These are phyloP conservation scores for Agrocybe chaxingu DNA, from an alignment of 768 basidiomycete genomes.

Conservation along the genomic window DNA sequence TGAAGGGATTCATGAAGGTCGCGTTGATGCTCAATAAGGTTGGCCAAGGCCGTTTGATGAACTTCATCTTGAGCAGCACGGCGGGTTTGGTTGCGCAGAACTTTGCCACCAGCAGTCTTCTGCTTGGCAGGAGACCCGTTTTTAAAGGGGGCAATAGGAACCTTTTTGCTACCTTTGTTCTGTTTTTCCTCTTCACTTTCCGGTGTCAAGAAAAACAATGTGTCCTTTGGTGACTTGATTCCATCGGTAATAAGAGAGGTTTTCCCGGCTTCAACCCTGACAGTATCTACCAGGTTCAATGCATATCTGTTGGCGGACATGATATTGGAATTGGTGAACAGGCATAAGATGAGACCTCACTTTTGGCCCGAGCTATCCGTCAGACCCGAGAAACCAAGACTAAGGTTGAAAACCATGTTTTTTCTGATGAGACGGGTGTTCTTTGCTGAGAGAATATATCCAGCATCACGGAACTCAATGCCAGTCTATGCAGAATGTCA, in stretches of 20 bases:
- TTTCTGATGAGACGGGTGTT: slow-evolving; percentile 66
- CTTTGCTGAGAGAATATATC: slow-evolving; percentile 80
- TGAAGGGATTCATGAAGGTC: slow-evolving; percentile 79
- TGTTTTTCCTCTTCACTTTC: slow-evolving; percentile 59
- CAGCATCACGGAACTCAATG: slow-evolving; percentile 89
- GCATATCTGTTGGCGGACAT: slow-evolving; percentile 59
- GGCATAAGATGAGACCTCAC: slow-evolving; percentile 36
- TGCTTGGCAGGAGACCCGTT: slow-evolving; percentile 73
- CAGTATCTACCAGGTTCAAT: slow-evolving; percentile 84
- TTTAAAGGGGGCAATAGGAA: slow-evolving; percentile 43
- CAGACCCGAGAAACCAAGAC: slow-evolving; percentile 83
- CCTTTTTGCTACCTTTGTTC: slow-evolving; percentile 52
- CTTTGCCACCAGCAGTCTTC: slow-evolving; percentile 79
- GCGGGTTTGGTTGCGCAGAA: slow-evolving; percentile 87
- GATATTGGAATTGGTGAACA: neutral
- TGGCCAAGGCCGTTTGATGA: slow-evolving; percentile 71
- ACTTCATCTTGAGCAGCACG: slow-evolving; percentile 85
- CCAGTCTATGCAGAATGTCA: slow-evolving; percentile 66
- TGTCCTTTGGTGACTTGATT: slow-evolving; percentile 79
- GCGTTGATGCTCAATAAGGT: slow-evolving; percentile 83
- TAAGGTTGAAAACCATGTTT: slow-evolving; percentile 85
- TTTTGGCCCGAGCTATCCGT: slow-evolving; percentile 74
- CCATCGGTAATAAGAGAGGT: slow-evolving; percentile 79
- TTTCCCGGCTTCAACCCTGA: slow-evolving; percentile 68
- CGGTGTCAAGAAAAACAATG: slow-evolving; percentile 77